Conservation (phyloP, 345 rosid genomes). For the Dimocarpus longan region DNA sequence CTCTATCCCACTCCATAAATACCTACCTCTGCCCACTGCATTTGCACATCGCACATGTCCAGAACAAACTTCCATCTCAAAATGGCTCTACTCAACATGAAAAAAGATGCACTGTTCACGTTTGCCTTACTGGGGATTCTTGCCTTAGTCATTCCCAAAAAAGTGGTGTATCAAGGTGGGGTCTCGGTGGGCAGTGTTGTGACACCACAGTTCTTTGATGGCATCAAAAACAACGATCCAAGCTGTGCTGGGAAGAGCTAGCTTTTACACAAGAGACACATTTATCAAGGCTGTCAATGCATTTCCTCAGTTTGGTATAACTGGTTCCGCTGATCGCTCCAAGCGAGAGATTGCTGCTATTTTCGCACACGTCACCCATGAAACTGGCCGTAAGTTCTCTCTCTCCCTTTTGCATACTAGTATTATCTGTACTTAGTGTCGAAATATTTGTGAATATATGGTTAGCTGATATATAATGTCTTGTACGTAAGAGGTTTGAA, state of each 20-base stretch:
- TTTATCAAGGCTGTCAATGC: constrained; percentile 33
- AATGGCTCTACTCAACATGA: constrained; percentile 15
- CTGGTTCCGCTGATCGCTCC: constrained; percentile 37
- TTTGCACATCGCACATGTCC: neutral
- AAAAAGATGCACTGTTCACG: no score
- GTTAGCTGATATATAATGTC: no score
- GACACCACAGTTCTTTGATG: constrained; percentile 43
- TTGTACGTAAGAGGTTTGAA: no score
- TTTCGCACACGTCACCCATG: constrained; percentile 56
- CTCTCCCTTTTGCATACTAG: neutral
- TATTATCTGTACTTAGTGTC: no score
- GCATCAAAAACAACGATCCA: constrained; percentile 37
- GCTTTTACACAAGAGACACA: constrained; percentile 40
- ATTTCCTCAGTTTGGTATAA: constrained; percentile 37
- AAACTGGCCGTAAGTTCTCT: constrained; percentile 42
- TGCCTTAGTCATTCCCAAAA: neutral
- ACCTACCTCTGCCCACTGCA: no score
- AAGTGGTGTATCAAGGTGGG: neutral
- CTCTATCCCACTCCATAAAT: neutral
- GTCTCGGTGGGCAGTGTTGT: constrained; percentile 36
- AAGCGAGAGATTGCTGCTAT: constrained; percentile 54
- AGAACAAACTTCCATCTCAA: neutral
- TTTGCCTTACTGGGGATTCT: neutral
- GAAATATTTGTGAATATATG: no score
- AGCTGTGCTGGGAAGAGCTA: constrained; percentile 42